Base-by-base conservation (phyloP, 2,329 filamentous ascomycete species). In the Curvularia sp. region DNA sequence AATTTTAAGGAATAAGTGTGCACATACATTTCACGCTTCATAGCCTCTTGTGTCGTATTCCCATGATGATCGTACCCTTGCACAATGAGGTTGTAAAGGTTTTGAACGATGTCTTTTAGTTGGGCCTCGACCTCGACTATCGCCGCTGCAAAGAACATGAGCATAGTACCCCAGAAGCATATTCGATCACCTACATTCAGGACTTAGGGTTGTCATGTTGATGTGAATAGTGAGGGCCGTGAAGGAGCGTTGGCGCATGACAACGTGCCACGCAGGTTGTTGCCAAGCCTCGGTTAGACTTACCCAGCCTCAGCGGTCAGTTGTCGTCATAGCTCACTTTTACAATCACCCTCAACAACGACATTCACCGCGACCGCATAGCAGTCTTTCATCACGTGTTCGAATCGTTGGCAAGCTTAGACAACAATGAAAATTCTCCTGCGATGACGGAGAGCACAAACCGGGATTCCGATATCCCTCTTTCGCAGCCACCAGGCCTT, bases 51-150 rank as follows among this genome's bases (percentile, higher is more conserved):
- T 5, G 84, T 86, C 49, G 81, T 80, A 30, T 80, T 77, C 39
- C 85, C 85, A 60, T 86, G 80, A 68, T 87, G 86, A 63, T 86
- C 85, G 70, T 86, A 82, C 28, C 82, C 81, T 73, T 88, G 84
- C 43, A 86, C 83, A 49, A 82, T 80, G 39, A 83, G 76, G 63
- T 86, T 82, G 77, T 85, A 88, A 50, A 89, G 80, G 65, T 86
- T 84, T 65, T 86, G 84, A 63, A 88, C 86, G 57, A 87, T 82
- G 45, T 83, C 81, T 75, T 86, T 87, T 52, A 88, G 77, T 65
- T 86, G 82, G 47, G 78, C 82, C 84, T 76, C 73, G 15, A 72
- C 74, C 3, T 67, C 41, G 21, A 60, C 52, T 45, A 70, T 60
- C 39, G 66, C 60, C 39, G 41, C 66, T 64, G 38, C 32, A 41